Conservation (phyloP, 306 rosid genomes). For the Fragaria nilgerrensis region DNA sequence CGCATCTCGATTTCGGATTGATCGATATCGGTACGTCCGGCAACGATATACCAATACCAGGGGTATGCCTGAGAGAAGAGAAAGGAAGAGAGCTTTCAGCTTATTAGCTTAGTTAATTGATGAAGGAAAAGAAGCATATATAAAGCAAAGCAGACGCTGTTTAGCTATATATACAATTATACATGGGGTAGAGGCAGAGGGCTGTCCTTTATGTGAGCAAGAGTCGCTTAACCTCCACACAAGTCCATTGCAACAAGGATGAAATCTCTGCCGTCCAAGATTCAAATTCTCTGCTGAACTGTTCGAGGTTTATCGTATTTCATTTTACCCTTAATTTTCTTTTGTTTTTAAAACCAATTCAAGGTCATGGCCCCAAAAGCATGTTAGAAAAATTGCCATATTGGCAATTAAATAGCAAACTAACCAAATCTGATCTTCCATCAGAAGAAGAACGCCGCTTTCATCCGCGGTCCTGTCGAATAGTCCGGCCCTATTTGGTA, state of each 20-base stretch:
- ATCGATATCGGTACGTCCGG: neutral
- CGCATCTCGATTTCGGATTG: neutral
- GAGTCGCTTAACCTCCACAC: neutral
- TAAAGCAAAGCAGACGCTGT: neutral
- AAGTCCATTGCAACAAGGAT: neutral
- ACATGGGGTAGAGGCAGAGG: neutral
- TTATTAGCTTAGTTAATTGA: neutral
- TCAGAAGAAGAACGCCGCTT: conserved; percentile 37
- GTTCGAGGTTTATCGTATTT: neutral
- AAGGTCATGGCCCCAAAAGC: conserved; percentile 4
- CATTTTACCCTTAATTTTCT: neutral
- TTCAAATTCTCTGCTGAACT: neutral
- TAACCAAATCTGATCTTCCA: neutral
- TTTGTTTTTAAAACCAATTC: neutral
- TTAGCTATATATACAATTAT: neutral
- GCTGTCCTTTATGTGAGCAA: neutral
- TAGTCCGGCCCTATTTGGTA: neutral
- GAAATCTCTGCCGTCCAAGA: conserved; percentile 32
- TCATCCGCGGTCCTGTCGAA: conserved; percentile 32
- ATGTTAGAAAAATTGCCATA: neutral
- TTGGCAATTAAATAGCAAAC: neutral
- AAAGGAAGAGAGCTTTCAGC: neutral
- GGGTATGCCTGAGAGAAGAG: neutral
- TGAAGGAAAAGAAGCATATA: neutral
- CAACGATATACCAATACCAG: neutral